Conservation (phyloP, 2,329 filamentous ascomycete species). For the Xylaria digitata region DNA sequence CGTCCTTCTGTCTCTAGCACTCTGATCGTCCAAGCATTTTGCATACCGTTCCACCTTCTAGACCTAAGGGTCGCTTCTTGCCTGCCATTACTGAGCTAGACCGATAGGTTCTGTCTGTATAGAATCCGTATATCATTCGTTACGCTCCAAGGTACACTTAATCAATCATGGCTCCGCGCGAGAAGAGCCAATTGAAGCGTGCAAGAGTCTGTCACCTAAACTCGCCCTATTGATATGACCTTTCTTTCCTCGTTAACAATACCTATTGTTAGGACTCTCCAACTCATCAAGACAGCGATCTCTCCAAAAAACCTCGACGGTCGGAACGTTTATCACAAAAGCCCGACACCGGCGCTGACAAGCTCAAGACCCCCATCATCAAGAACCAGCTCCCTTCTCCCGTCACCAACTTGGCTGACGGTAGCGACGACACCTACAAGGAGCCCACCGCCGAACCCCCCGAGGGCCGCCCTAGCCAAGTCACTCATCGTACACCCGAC, state of each 20-base stretch:
- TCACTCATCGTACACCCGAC: slow-evolving; percentile 62
- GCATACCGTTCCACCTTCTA: slow-evolving; percentile 6
- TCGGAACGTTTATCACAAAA: slow-evolving; percentile 76
- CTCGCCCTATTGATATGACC: slow-evolving; percentile 33
- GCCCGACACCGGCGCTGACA: slow-evolving; percentile 50
- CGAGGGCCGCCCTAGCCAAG: slow-evolving; percentile 67
- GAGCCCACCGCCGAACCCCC: slow-evolving; percentile 78
- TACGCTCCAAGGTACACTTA: too few relatives aligned
- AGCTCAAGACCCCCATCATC: slow-evolving; percentile 67
- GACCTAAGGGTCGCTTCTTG: slow-evolving; percentile 8
- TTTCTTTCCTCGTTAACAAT: slow-evolving; percentile 33
- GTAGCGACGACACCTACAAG: slow-evolving; percentile 70
- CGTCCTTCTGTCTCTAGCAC: neutral
- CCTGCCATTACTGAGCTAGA: neutral
- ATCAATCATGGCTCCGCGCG: slow-evolving; percentile 67
- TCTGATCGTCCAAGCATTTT: slow-evolving; percentile 1
- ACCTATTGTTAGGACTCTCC: slow-evolving; percentile 51
- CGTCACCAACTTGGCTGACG: slow-evolving; percentile 69
- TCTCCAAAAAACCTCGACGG: slow-evolving; percentile 83
- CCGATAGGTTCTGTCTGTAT: neutral
- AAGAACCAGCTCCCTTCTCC: slow-evolving; percentile 81
- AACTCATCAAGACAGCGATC: slow-evolving; percentile 71
- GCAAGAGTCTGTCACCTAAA: slow-evolving; percentile 69
- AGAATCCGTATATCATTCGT: slow-evolving; percentile 1
- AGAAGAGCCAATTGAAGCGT: slow-evolving; percentile 89